Conservation (phyloP, 192 early-diverging fungal genomes). For the Dispira parvispora region DNA sequence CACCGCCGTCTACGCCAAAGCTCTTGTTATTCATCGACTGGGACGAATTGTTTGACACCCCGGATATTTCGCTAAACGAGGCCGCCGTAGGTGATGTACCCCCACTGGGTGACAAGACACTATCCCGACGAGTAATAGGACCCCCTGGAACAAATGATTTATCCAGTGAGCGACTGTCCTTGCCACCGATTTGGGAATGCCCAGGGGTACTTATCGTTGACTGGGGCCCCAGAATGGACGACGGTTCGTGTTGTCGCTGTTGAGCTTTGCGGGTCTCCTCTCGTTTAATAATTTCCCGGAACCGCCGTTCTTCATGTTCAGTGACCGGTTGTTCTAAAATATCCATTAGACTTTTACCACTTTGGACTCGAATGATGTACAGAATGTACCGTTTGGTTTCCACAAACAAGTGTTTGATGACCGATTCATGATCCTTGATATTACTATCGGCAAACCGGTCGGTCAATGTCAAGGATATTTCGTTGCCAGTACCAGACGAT, state of each 20-base stretch:
- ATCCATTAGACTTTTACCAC: conserved; percentile 64
- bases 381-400: conserved; percentile 85
- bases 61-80: too few relatives aligned
- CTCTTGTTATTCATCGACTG: too few relatives aligned
- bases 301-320: conserved; percentile 54
- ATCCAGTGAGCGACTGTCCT: too few relatives aligned
- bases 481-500: conserved; percentile 21
- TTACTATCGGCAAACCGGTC: conserved; percentile 46
- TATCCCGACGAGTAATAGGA: too few relatives aligned
- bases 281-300: conserved; percentile 26
- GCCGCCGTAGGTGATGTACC: too few relatives aligned
- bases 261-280: conserved; percentile 26
- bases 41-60: too few relatives aligned
- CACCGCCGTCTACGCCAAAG: too few relatives aligned
- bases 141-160: too few relatives aligned
- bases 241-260: conserved; percentile 12
- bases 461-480: conserved; percentile 48
- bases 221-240: background rate
- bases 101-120: too few relatives aligned
- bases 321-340: conserved; percentile 64
- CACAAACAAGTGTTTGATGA: conserved; percentile 48
- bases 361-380: conserved; percentile 71
- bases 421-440: conserved; percentile 28
- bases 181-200: background rate
- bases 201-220: background rate